phyloP scores from a whole-genome alignment of 1,284 basidiomycete genomes.

The Xanthoconium separans region DNA sequence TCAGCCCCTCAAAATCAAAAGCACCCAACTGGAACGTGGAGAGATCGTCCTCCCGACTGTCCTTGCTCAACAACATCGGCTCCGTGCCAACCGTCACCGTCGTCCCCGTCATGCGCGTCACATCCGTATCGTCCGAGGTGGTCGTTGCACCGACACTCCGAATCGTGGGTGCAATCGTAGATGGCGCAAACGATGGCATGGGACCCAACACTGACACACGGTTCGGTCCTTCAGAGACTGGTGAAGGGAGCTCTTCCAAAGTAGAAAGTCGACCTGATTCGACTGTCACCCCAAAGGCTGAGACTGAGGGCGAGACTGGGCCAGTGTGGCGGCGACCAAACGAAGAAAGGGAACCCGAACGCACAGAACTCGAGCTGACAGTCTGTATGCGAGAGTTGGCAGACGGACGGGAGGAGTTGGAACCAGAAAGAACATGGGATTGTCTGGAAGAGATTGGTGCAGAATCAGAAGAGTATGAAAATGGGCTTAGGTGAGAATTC shows the following conservation, averaged over 20 bases:
- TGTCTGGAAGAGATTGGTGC: conserved; percentile 44
- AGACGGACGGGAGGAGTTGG: conserved; percentile 49
- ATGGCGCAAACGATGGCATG: conserved; percentile 33
- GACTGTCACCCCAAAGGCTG: conserved; percentile 37
- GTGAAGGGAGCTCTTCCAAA: conserved; percentile 19
- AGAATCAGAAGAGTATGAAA: conserved; percentile 47
- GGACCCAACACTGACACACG: conserved; percentile 35
- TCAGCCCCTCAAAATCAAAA: conserved; percentile 26
- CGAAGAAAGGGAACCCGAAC: conserved; percentile 51
- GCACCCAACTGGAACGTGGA: conserved; percentile 15
- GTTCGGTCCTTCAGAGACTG: conserved; percentile 20
- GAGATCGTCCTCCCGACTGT: conserved; percentile 9
- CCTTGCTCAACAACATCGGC: conserved; percentile 4
- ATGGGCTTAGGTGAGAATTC: conserved; percentile 50
- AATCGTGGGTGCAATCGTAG: conserved; percentile 29
- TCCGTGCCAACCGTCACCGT: conserved; percentile 21
- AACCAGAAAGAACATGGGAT: conserved; percentile 38
- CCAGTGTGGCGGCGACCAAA: conserved; percentile 40
- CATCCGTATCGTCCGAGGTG: conserved; percentile 31
- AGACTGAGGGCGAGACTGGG: conserved; percentile 36
- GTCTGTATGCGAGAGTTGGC: conserved; percentile 33
- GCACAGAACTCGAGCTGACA: conserved; percentile 44
- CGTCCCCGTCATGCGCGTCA: conserved; percentile 22
- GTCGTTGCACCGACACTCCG: conserved; percentile 33
- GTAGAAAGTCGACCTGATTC: conserved; percentile 25